Percentiles rank a stretch among this genome's conserved stretches.
phyloP scores from a whole-genome alignment of 2,329 filamentous ascomycete genomes.

The Cryphonectria radicalis region DNA sequence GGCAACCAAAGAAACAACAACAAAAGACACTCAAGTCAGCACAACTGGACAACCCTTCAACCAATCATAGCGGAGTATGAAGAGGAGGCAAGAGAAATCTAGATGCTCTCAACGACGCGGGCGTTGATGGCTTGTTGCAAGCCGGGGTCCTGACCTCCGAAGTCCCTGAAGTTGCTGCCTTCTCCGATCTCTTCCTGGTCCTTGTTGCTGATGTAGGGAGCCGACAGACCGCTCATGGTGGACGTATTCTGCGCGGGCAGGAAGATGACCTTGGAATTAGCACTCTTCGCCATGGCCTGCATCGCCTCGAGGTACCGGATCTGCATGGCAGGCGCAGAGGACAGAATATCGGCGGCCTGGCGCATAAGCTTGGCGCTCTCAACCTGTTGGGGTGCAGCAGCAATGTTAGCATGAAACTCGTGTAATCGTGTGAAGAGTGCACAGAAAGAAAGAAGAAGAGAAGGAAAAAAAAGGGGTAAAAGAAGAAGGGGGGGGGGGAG shows the following conservation, averaged over 20 bases:
- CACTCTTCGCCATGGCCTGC: constrained; percentile 96
- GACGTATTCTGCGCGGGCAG: constrained; percentile 69
- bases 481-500: background rate
- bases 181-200: constrained; percentile 49
- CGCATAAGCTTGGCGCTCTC: constrained; percentile 93
- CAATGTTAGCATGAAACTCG: constrained; percentile 5
- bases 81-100: constrained; percentile 37
- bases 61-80: constrained; percentile 11
- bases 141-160: constrained; percentile 58
- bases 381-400: constrained; percentile 54
- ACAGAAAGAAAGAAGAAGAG: no score
- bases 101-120: constrained; percentile 85
- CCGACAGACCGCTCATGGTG: constrained; percentile 44
- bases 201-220: constrained; percentile 46
- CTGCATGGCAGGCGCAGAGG: constrained; percentile 93
- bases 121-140: constrained; percentile 85
- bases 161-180: constrained; percentile 48
- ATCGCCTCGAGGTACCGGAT: constrained; percentile 98
- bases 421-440: no score
- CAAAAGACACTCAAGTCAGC: constrained; percentile 25
- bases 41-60: constrained; percentile 16
- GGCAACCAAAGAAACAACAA: constrained; percentile 6
- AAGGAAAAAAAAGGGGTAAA: no score
- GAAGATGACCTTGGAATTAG: constrained; percentile 88
- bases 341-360: constrained; percentile 91